Evolutionary conservation across 192 early-diverging fungal species (phyloP), one percentile per base, ranked within the genome.

Genomic region (Spizellomyces sp.): DNA sequence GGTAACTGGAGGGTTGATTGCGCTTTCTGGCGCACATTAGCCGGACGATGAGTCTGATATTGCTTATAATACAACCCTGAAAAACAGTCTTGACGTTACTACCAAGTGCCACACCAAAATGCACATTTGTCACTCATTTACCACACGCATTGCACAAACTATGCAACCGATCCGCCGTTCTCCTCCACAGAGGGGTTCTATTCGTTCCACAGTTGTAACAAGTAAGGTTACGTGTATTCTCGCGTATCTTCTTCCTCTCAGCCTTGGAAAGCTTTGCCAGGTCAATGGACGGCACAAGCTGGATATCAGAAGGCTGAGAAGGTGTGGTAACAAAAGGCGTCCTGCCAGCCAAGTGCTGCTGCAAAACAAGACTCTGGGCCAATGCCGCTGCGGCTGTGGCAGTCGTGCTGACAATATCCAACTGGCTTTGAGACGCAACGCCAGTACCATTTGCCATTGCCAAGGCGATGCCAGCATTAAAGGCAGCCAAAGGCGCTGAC

Each of bases 111-210:
- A 66, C 80, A 83, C 19, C 79, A 56, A 7, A 76, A 76, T 81
- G 44, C 10, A 63, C 44, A 43, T 9, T 47, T 68, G 48, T 45
- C 12, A 8, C 22, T 47, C 5, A 88, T 66, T 56, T 91, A 93
- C 95, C 96, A 75, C 93, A 94, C 27, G 93, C 91, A 73, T 94
- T 94, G 76, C 93, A 94, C 19, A 94, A 72, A n/a, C 85, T 90
- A 76, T 94, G 90, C 64, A 81, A 81, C 44, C 88, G 84, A 73
- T 83, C 93, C 4, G 87, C 80, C 2, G 92, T 92, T 17, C 92
- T 81, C 59, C 92, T 81, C 93, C 93, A 94, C 10, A 94, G 78
- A 2, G 91, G 91, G 0, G 92, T 92, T 74, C 84, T 81, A 48
- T 81, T 90, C 9, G 90, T 89, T 60, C 86, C 86, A 79, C 92